Evolutionary conservation across 768 basidiomycete species (phyloP).

Genomic region (Termitomyces bulborhizus): DNA sequence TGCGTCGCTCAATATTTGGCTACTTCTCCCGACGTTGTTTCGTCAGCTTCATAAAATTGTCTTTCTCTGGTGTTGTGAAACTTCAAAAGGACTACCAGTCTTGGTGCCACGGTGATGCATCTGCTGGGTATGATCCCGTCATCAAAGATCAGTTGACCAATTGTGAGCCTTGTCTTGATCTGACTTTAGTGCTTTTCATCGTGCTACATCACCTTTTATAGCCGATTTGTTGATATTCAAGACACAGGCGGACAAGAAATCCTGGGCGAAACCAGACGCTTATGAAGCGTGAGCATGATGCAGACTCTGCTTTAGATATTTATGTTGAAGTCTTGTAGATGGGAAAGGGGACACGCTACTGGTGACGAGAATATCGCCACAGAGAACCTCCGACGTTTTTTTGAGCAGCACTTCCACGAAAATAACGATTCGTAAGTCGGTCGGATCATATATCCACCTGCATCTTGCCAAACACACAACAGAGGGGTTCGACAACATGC

Average conservation of each 20-base stretch:
- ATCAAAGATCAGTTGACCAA: conserved; percentile 49
- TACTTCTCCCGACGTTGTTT: conserved; percentile 76
- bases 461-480: background rate
- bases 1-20: conserved; percentile 73
- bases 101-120: conserved; percentile 49
- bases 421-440: conserved; percentile 67
- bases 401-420: conserved; percentile 82
- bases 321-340: conserved; percentile 35
- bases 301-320: background rate
- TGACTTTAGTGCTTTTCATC: background rate
- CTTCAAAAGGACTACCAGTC: conserved; percentile 60
- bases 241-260: conserved; percentile 57
- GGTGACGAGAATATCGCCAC: conserved; percentile 67
- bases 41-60: conserved; percentile 69
- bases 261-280: conserved; percentile 55
- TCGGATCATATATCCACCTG: background rate
- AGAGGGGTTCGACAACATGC: conserved; percentile 81
- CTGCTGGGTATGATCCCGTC: conserved; percentile 42
- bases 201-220: conserved; percentile 10
- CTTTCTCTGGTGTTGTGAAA: conserved; percentile 63
- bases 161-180: conserved; percentile 22
- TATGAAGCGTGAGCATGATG: conserved; percentile 48
- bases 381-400: conserved; percentile 71
- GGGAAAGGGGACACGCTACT: conserved; percentile 55
- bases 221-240: conserved; percentile 52